Base-by-base conservation (phyloP, 805 yeast genomes). In the Nakazawaea wickerhamii region DNA sequence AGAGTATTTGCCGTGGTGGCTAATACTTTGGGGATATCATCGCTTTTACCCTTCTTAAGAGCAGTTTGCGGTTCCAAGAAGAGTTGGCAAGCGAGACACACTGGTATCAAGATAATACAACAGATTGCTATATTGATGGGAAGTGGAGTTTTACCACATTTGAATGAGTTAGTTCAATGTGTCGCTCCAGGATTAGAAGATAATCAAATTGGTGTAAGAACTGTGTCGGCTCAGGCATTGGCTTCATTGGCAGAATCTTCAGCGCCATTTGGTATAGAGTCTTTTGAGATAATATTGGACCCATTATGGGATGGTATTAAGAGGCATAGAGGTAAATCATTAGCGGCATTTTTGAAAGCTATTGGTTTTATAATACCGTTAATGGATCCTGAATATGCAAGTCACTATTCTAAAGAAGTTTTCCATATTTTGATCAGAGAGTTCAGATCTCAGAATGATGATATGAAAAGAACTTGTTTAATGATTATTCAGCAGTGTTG, bases 231-330 rank as follows among this genome's bases (percentile, higher is more conserved):
- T 0, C 64, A 71, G 27, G 80, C 96, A 0, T 54, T 90, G 2
- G 66, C 90, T 0, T 73, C 81, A 1, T 60, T 91, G 26, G 97
- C 97, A 0, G 90, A 85, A 38, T 80, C 86, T 6, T 76, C 88
- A 4, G 69, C 77, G 18, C 98, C 98, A 0, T 87, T 84, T 61
- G 99, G 98, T 36, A 83, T 86, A 43, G 96, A 87, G 52, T 78
- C 91, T 0, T 90, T 91, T 57, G 95, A 89, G 52, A 61, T 63
- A 0, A 69, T 81, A 0, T 55, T 91, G 27, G 91, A 85, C 43
- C 84, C 88, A 0, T 63, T 87, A 5, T 89, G 96, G 95, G 61
- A 66, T 9, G 96, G 95, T 4, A 73, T 87, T 19, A 72, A 78
- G 36, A 71, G 71, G 30, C 93, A 85, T 48, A 68, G 95, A 48